phyloP scores from a whole-genome alignment of 169 alveolate genomes.

The Fabrea salina region DNA sequence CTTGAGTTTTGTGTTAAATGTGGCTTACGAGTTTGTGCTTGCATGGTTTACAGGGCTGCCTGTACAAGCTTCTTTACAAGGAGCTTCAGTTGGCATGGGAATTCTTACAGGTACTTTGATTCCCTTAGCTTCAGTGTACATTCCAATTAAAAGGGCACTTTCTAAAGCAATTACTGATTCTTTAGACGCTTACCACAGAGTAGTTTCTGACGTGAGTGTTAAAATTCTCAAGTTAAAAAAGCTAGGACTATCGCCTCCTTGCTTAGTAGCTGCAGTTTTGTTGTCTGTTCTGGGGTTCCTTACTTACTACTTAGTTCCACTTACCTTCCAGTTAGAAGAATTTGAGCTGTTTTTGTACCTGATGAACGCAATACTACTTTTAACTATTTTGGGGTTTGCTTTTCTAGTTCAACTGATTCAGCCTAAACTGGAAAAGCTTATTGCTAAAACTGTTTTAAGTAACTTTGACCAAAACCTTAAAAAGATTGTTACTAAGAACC shows the following conservation, averaged over 20 bases:
- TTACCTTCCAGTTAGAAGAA: constrained; percentile 61
- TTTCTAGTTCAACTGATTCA: constrained; percentile 57
- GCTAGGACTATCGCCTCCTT: constrained; percentile 73
- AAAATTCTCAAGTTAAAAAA: constrained; percentile 71
- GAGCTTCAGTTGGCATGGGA: constrained; percentile 49
- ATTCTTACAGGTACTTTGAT: constrained; percentile 63
- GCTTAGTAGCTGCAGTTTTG: constrained; percentile 53
- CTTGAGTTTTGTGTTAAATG: constrained; percentile 62
- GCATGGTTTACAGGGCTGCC: constrained; percentile 40
- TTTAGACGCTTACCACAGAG: constrained; percentile 73
- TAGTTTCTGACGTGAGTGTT: constrained; percentile 65
- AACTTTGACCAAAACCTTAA: constrained; percentile 63
- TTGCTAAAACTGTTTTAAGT: constrained; percentile 43
- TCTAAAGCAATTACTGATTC: constrained; percentile 74
- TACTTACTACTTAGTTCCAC: constrained; percentile 81
- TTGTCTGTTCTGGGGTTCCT: constrained; percentile 66
- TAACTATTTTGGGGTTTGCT: constrained; percentile 77
- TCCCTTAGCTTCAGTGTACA: constrained; percentile 67
- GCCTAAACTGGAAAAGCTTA: constrained; percentile 56
- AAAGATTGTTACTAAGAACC: constrained; percentile 65
- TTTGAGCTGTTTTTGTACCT: constrained; percentile 63
- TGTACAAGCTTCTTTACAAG: constrained; percentile 52
- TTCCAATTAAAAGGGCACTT: constrained; percentile 79
- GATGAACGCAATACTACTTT: constrained; percentile 65
- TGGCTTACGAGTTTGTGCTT: constrained; percentile 58